Conservation (phyloP, 306 rosid species). For the Quillaja saponaria region DNA sequence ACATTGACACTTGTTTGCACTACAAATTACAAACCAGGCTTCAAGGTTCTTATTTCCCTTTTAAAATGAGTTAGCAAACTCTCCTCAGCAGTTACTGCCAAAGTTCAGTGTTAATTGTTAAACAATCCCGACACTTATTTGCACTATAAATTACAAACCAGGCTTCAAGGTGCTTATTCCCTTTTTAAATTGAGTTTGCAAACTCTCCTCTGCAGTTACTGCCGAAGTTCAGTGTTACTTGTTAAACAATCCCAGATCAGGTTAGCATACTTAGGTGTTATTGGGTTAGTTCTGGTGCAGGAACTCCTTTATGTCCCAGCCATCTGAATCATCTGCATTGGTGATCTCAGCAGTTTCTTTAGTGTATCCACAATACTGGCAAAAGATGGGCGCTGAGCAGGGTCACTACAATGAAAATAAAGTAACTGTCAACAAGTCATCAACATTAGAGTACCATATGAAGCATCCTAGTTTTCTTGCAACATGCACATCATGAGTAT, state of each 20-base stretch:
- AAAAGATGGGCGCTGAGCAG: constrained; percentile 72
- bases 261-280: constrained; percentile 10
- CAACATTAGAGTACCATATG: too few relatives aligned
- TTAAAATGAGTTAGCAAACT: constrained; percentile 36
- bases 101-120: too few relatives aligned
- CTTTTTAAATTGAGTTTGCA: too few relatives aligned
- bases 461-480: too few relatives aligned
- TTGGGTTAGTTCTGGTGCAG: constrained; percentile 18
- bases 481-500: too few relatives aligned
- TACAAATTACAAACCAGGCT: constrained; percentile 10
- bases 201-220: too few relatives aligned
- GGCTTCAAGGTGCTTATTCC: too few relatives aligned
- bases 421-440: constrained; percentile 26
- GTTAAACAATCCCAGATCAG: constrained; percentile 29
- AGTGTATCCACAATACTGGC: constrained; percentile 64
- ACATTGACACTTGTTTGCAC: constrained; percentile 6
- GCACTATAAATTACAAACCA: too few relatives aligned
- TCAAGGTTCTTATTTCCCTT: constrained; percentile 29
- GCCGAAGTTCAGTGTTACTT: too few relatives aligned
- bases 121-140: too few relatives aligned
- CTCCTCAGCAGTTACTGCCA: too few relatives aligned
- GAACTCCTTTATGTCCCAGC: constrained; percentile 37
- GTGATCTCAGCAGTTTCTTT: constrained; percentile 86
- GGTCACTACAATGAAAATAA: constrained; percentile 58
- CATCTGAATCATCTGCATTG: constrained; percentile 62